Percentiles rank a stretch among this genome's conserved stretches.
These are phyloP conservation scores for Trametes gibbosa DNA, from an alignment of 768 basidiomycete genomes.

Conservation along the genomic window DNA sequence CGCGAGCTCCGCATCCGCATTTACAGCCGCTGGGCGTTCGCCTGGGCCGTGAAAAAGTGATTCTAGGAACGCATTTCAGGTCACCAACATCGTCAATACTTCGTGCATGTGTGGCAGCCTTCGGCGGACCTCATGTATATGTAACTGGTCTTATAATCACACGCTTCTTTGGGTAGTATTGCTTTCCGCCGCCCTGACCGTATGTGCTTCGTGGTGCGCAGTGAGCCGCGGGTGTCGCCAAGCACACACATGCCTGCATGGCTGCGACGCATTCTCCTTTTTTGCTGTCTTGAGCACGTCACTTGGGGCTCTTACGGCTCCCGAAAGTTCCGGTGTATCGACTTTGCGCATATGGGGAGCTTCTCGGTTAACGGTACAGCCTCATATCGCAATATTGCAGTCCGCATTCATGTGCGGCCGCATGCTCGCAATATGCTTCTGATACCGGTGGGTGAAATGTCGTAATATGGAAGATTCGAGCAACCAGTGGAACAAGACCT, in stretches of 20 bases:
- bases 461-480: too few species aligned
- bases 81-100: background rate
- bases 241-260: too few species aligned
- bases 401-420: too few species aligned
- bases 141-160: too few species aligned
- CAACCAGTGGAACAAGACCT: too few species aligned
- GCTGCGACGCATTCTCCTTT: background rate
- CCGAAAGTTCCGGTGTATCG: too few species aligned
- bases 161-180: background rate
- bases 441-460: too few species aligned
- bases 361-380: background rate
- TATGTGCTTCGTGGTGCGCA: background rate
- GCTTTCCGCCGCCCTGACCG: background rate
- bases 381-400: too few species aligned
- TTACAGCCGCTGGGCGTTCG: slow-evolving; percentile 32
- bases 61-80: background rate
- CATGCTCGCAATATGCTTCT: too few species aligned
- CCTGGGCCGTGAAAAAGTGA: slow-evolving; percentile 33
- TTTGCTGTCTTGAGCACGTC: too few species aligned
- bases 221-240: background rate
- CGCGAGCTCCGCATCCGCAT: slow-evolving; percentile 26
- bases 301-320: too few species aligned
- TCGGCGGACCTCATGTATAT: background rate
- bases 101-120: background rate
- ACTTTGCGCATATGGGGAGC: background rate